phyloP scores from a whole-genome alignment of 805 yeast genomes.

The Kuraishia molischiana region DNA sequence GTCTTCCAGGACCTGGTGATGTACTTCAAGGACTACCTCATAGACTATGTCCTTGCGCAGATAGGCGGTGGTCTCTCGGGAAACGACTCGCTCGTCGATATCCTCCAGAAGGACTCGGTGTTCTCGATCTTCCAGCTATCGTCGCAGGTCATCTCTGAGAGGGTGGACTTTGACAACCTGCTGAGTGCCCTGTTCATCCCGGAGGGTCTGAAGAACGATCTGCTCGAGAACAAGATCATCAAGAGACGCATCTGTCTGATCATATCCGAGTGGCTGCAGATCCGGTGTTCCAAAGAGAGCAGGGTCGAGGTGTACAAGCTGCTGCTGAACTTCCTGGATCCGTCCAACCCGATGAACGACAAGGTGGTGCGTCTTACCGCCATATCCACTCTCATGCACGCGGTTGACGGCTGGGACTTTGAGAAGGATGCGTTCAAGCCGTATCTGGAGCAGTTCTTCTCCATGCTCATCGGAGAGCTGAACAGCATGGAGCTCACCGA shows the following conservation, averaged over 20 bases:
- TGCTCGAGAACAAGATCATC: conserved; percentile 50
- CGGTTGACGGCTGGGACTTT: conserved; percentile 85
- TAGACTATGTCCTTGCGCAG: conserved; percentile 47
- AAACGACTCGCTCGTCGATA: conserved; percentile 28
- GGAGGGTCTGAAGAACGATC: conserved; percentile 35
- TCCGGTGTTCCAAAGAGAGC: conserved; percentile 51
- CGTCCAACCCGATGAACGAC: conserved; percentile 45
- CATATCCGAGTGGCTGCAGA: conserved; percentile 71
- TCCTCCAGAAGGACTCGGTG: conserved; percentile 68
- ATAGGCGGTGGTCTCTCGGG: conserved; percentile 10
- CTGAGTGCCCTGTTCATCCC: conserved; percentile 59
- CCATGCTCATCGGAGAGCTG: conserved; percentile 39
- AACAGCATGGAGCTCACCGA: conserved; percentile 51
- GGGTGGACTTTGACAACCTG: conserved; percentile 59
- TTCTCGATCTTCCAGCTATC: conserved; percentile 79
- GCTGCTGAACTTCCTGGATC: conserved; percentile 32
- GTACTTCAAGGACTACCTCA: conserved; percentile 45
- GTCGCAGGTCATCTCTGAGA: conserved; percentile 51
- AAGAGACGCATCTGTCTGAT: conserved; percentile 71
- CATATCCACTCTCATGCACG: conserved; percentile 53
- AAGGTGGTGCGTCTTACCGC: conserved; percentile 75
- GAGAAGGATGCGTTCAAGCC: conserved; percentile 59
- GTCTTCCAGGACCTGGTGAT: conserved; percentile 68
- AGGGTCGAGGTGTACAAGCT: conserved; percentile 50
- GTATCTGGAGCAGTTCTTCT: conserved; percentile 43